Percentiles rank a stretch among this genome's conserved stretches.
Conservation (phyloP, 2,329 filamentous ascomycete species). For the Sporothrix inflata region DNA sequence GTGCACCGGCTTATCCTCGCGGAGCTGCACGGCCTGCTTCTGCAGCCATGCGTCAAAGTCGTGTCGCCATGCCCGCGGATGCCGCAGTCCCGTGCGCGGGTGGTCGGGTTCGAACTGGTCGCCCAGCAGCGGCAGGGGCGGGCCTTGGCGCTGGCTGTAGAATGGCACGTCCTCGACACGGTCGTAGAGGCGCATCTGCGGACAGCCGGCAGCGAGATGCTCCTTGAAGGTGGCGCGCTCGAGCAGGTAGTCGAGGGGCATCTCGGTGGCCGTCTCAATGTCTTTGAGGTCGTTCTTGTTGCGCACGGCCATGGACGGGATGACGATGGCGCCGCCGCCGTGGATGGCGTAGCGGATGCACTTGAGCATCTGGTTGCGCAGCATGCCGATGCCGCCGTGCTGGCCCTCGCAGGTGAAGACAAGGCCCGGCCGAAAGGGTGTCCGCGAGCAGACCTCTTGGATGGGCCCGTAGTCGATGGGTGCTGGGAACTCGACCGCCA, state of each 20-base stretch:
- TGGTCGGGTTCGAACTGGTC: slow-evolving; percentile 42
- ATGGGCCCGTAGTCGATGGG: slow-evolving; percentile 44
- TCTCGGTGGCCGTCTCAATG: slow-evolving; percentile 39
- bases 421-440: slow-evolving; percentile 42
- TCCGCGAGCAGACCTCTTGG: slow-evolving; percentile 40
- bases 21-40: slow-evolving; percentile 34
- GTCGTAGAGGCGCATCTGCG: slow-evolving; percentile 39
- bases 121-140: slow-evolving; percentile 37
- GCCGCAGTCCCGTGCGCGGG: slow-evolving; percentile 35
- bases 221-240: slow-evolving; percentile 38
- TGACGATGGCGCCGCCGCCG: slow-evolving; percentile 43
- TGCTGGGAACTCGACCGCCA: slow-evolving; percentile 42
- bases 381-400: slow-evolving; percentile 46
- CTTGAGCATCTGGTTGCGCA: slow-evolving; percentile 47
- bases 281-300: slow-evolving; percentile 41
- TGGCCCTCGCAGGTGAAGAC: slow-evolving; percentile 47
- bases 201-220: slow-evolving; percentile 38
- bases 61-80: slow-evolving; percentile 38
- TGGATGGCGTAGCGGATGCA: slow-evolving; percentile 47
- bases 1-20: slow-evolving; percentile 36
- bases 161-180: slow-evolving; percentile 38
- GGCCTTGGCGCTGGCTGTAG: slow-evolving; percentile 34
- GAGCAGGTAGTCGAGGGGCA: slow-evolving; percentile 40
- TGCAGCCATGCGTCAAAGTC: slow-evolving; percentile 40
- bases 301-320: slow-evolving; percentile 44